Percentiles rank a stretch among this genome's conserved stretches.
phyloP scores from a whole-genome alignment of 306 rosid genomes.

The Dalbergia cochinchinensis region DNA sequence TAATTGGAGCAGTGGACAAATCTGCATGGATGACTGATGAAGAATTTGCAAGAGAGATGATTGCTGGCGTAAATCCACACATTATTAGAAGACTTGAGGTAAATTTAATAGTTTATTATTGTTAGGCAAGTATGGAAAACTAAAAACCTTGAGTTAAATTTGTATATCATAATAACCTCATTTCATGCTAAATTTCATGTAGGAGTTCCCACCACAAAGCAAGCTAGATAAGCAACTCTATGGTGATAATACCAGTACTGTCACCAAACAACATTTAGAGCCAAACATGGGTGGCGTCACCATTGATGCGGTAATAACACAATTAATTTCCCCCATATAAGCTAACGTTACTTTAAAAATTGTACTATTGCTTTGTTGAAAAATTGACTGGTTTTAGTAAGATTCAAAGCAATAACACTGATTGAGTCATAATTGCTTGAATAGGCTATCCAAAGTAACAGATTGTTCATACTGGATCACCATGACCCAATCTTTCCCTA shows the following conservation, averaged over 20 bases:
- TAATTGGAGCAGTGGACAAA: constrained; percentile 54
- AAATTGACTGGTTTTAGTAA: background rate
- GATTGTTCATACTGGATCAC: constrained; percentile 70
- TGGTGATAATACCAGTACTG: constrained; percentile 68
- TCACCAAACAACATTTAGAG: constrained; percentile 58
- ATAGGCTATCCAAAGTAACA: constrained; percentile 67
- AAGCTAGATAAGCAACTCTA: constrained; percentile 60
- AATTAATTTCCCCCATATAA: background rate
- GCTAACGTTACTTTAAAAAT: background rate
- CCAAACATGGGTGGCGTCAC: constrained; percentile 65
- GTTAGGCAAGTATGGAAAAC: background rate
- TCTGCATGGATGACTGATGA: constrained; percentile 85
- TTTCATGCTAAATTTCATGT: constrained; percentile 22
- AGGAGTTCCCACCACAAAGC: constrained; percentile 83
- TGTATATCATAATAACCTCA: background rate
- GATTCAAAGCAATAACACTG: background rate
- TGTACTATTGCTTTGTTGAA: background rate
- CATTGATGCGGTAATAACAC: constrained; percentile 59
- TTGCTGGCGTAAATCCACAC: constrained; percentile 80
- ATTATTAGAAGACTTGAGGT: constrained; percentile 36
- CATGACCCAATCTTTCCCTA: constrained; percentile 69
- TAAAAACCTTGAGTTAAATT: background rate
- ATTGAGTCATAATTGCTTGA: background rate
- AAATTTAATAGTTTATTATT: constrained; percentile 6
- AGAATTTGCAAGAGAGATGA: constrained; percentile 80